Evolutionary conservation across 108 stramenopile genomes (phyloP), one percentile per base, ranked within the genome.

Genomic region (Skeletonema potamos): DNA sequence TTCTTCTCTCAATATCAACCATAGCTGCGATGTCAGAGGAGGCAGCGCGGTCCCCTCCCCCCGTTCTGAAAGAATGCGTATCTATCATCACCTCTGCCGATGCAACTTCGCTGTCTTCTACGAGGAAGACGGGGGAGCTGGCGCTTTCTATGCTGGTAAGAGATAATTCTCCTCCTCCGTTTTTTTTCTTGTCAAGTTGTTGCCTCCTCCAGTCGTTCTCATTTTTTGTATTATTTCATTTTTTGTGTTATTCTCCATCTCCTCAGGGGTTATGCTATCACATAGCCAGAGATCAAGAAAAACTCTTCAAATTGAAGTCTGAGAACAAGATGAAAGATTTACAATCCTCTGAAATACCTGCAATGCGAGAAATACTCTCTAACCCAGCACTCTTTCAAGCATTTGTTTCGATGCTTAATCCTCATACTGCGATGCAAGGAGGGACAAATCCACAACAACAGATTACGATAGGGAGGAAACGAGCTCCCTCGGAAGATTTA

Each of bases 401-500:
- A 51, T 8, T 51, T 9, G 34, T 72, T 72, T 48, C 71, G 56
- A 56, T 51, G 27, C 61, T 27, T 56, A 6, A 4, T 63, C 15
- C 63, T 34, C 28, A n/a, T 54, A 26, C 60, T 62, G 2, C 10
- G n/a, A n/a, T 15, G 15, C 44, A 46, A 46, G 44, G 18, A 17
- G 44, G n/a, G n/a, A n/a, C 18, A 17, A 51, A 51, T 51, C 22
- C 48, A 1, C 66, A 54, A 20, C 66, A 67, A 26, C 51, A 55
- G 20, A 6, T 30, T 4, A 62, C 54, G 27, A 48, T 37, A 27
- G 54, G 54, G 2, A 72, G 71, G 36, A 72, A 72, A 51, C 54
- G 71, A 27, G 62, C 71, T 22, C 71, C 71, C 33, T 72, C 71
- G 1, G 71, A 72, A 56, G 71, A 72, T 39, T 13, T 27, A 22